Evolutionary conservation across 495 filamentous ascomycete genomes (phyloP).

Genomic region (Astrothelium subdiscretum): DNA sequence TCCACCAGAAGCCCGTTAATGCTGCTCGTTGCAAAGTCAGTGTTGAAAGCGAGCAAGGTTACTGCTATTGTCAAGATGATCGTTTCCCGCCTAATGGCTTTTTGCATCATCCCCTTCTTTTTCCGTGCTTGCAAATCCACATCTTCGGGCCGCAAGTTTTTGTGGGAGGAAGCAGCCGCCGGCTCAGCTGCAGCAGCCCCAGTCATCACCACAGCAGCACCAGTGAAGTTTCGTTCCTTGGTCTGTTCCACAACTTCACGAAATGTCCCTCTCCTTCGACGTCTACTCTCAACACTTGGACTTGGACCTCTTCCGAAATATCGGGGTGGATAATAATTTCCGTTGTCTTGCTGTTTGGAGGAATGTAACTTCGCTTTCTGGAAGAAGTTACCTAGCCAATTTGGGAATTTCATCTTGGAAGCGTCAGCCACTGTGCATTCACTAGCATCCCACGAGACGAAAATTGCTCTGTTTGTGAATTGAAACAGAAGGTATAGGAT

Average conservation of each 20-base stretch:
- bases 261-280: background rate
- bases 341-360: too few relatives aligned
- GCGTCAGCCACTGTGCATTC: too few relatives aligned
- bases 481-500: background rate
- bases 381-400: too few relatives aligned
- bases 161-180: background rate
- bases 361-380: too few relatives aligned
- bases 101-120: background rate
- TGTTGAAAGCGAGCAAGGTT: conserved; percentile 10
- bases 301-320: too few relatives aligned
- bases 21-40: conserved; percentile 11
- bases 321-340: too few relatives aligned
- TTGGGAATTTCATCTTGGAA: too few relatives aligned
- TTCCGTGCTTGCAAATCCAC: background rate
- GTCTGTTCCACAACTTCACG: background rate
- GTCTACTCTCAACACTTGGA: background rate
- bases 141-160: background rate
- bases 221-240: background rate
- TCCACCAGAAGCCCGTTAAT: conserved; percentile 5
- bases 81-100: background rate
- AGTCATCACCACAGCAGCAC: background rate
- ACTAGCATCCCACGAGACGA: too few relatives aligned
- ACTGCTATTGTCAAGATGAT: background rate
- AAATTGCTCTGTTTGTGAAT: background rate
- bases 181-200: background rate